These are phyloP conservation scores for Fusarium musae DNA, from an alignment of 2,329 filamentous ascomycete species.

Conservation along the genomic window DNA sequence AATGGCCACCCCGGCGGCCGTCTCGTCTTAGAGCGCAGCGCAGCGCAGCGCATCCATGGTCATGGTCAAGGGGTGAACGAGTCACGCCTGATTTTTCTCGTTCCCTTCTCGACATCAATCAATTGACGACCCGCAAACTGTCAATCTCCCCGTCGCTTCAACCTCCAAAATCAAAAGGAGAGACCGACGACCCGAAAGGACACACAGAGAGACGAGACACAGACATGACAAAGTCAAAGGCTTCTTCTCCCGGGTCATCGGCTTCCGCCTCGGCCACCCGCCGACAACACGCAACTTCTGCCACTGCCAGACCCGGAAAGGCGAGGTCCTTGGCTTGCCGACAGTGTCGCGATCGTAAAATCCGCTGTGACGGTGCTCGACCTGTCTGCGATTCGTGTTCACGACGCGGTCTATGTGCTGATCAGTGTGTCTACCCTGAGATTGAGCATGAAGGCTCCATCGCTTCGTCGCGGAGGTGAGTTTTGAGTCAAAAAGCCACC, in stretches of 20 bases:
- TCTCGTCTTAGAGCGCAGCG: constrained; percentile 1
- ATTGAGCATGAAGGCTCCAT: constrained; percentile 46
- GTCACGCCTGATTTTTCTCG: background rate
- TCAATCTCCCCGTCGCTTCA: constrained; percentile 1
- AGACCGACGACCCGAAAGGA: background rate
- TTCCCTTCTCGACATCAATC: background rate
- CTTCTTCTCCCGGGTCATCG: constrained; percentile 25
- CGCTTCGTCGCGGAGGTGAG: constrained; percentile 44
- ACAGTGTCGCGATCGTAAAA: constrained; percentile 47
- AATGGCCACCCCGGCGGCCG: constrained; percentile 40
- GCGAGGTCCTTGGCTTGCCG: constrained; percentile 44
- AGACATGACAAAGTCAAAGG: constrained; percentile 20
- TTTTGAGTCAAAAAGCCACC: background rate
- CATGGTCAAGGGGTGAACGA: constrained; percentile 8
- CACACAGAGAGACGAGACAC: background rate
- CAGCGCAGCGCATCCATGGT: too few relatives aligned
- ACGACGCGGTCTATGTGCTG: constrained; percentile 37
- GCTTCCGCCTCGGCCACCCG: constrained; percentile 36
- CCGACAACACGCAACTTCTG: constrained; percentile 26
- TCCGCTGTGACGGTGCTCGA: constrained; percentile 44
- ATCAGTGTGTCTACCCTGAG: constrained; percentile 44
- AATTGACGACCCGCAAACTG: background rate
- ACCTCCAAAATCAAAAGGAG: constrained; percentile 1
- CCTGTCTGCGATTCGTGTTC: constrained; percentile 44
- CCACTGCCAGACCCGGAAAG: constrained; percentile 30